A percentile compares a stretch with the other conserved stretches of the same genome.
phyloP scores from a whole-genome alignment of 805 yeast genomes.

The Candida andamanensis region DNA sequence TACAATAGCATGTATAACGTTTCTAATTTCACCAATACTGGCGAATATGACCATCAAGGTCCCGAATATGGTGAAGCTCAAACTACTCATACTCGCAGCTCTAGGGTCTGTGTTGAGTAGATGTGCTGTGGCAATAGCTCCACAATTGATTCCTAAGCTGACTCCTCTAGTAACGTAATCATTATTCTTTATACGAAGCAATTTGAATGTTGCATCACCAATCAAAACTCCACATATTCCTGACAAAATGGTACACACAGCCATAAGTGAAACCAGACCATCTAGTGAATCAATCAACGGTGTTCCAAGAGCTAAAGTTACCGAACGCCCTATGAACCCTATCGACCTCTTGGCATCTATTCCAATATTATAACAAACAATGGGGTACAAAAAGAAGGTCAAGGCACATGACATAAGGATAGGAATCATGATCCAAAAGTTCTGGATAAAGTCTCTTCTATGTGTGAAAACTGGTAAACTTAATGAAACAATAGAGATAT shows the following conservation, averaged over 20 bases:
- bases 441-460: slow-evolving; percentile 54
- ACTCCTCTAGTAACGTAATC: slow-evolving; percentile 76
- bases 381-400: slow-evolving; percentile 66
- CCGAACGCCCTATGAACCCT: slow-evolving; percentile 76
- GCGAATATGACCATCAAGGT: slow-evolving; percentile 66
- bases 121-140: slow-evolving; percentile 81
- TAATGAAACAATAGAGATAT: slow-evolving; percentile 68
- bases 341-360: slow-evolving; percentile 55
- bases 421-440: slow-evolving; percentile 59
- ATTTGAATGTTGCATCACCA: slow-evolving; percentile 48
- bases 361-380: slow-evolving; percentile 60
- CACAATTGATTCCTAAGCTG: slow-evolving; percentile 71
- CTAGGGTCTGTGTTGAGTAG: slow-evolving; percentile 64
- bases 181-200: slow-evolving; percentile 49
- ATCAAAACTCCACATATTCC: slow-evolving; percentile 72
- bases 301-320: slow-evolving; percentile 73
- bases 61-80: slow-evolving; percentile 69
- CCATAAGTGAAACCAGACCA: slow-evolving; percentile 69
- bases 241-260: slow-evolving; percentile 70
- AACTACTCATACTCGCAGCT: slow-evolving; percentile 73
- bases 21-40: slow-evolving; percentile 42
- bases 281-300: slow-evolving; percentile 64
- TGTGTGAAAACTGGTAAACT: slow-evolving; percentile 76
- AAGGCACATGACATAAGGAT: slow-evolving; percentile 49
- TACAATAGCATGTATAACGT: slow-evolving; percentile 13